Conservation (phyloP, 345 rosid genomes). For the Acer yangbiense region DNA sequence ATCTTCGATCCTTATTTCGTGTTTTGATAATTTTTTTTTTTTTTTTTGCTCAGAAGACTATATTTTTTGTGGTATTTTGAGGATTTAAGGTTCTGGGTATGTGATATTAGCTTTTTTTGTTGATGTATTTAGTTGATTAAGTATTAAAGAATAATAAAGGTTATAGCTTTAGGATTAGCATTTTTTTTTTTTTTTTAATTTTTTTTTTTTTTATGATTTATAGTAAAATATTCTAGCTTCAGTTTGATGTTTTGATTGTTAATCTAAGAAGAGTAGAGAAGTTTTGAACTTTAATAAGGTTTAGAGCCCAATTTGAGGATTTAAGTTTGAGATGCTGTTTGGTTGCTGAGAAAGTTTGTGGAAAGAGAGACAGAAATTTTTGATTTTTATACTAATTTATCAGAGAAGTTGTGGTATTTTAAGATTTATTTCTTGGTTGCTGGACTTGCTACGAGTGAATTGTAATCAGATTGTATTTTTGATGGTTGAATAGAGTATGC, state of each 20-base stretch:
- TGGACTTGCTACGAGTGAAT: background rate
- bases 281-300: background rate
- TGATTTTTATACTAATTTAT: background rate
- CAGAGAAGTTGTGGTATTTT: background rate
- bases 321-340: slow-evolving; percentile 1
- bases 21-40: background rate
- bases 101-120: background rate
- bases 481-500: slow-evolving; percentile 69
- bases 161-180: background rate
- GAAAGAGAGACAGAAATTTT: too few species aligned
- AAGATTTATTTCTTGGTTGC: background rate
- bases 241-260: background rate
- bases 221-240: background rate
- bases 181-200: too few species aligned
- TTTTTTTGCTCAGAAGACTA: background rate
- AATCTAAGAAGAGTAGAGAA: background rate
- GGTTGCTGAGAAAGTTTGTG: slow-evolving; percentile 9
- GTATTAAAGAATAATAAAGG: background rate
- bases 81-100: background rate
- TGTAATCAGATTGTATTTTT: slow-evolving; percentile 1
- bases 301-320: background rate
- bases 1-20: background rate
- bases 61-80: background rate
- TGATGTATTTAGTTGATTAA: background rate
- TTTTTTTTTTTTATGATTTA: background rate